phyloP scores from a whole-genome alignment of 306 rosid genomes.

The Cicer yamashitae region DNA sequence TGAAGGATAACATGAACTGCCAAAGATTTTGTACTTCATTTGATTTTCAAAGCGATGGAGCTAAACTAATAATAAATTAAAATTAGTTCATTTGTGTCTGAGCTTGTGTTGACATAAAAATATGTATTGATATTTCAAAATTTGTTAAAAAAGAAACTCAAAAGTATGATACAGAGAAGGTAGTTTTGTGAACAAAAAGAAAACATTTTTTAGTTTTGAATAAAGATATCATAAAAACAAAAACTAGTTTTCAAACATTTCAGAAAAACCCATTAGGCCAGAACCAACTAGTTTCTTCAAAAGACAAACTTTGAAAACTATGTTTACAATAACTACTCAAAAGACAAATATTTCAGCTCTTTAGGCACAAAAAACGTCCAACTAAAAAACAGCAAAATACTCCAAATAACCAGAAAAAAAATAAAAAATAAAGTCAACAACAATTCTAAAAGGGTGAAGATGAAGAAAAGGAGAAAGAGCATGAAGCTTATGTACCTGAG shows the following conservation, averaged over 20 bases:
- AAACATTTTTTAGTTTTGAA: too few species aligned
- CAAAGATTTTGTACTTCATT: neutral
- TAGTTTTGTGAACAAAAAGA: neutral
- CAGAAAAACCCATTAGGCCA: slow-evolving; percentile 14
- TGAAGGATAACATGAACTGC: neutral
- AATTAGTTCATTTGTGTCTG: too few species aligned
- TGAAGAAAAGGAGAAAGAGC: neutral
- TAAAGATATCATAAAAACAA: too few species aligned
- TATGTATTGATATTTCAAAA: neutral
- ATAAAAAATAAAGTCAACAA: neutral
- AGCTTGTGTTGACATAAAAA: too few species aligned
- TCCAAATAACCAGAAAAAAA: neutral
- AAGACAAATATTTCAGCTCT: neutral
- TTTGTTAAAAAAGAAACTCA: neutral
- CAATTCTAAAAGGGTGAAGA: neutral
- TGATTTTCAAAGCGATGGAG: neutral
- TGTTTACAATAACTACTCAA: neutral
- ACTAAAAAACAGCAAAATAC: neutral
- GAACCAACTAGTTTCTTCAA: neutral
- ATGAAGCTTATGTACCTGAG: slow-evolving; percentile 35
- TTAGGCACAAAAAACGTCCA: neutral
- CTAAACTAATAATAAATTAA: neutral
- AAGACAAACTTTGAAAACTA: slow-evolving; percentile 25
- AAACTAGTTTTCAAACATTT: neutral
- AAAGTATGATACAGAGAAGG: neutral